Evolutionary conservation across 257 asterid species (phyloP), one percentile per base, ranked within the genome.

Genomic region (Solanum pinnatisectum): DNA sequence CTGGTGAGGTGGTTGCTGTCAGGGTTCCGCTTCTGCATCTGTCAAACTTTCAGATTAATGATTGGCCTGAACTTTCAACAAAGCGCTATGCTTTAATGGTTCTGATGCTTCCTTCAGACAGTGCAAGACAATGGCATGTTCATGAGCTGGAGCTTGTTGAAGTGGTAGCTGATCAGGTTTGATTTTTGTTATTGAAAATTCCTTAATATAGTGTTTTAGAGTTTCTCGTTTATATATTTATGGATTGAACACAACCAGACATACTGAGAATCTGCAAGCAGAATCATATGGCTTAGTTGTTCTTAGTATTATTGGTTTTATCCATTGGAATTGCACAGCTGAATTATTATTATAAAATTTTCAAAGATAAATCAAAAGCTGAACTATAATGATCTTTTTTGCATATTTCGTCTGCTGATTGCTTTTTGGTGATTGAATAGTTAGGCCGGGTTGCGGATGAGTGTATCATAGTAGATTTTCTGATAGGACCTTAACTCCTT

Each of bases 161-260:
- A 92, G 99, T 97, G 37, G 99, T 97, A 87, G 99, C 99, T 1
- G 99, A 97, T 86, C 99, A 97, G 99, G 99, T 96, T 89, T 18
- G 92, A 73, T 8, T 83, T 46, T 84, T 59, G 6, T 32, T 27
- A 32, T 82, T 49, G 42, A 25, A 79, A 42, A 15, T 25, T 44
- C 10, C 65, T 79, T 79, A 44, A 15, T 18, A 42, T 40, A 25
- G 27, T 79, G 35, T 25, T 25, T 44, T 42, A 15, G 13, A 44
- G 39, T 25, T 40, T 25, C 60, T 44, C 84, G 22, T 79, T 44
- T 79, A 27, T 25, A 14, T 15, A 44, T 14, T 27, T 42, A 25
- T 14, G 65, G 65, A 25, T 25, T 27, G 65, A 8, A 14, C 25
- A 27, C 65, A 42, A 42, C 39, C 65, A 42, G 65, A 25, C 84